A percentile compares a stretch with the other conserved stretches of the same genome.
These are phyloP conservation scores for Herpetospermum pedunculosum DNA, from an alignment of 306 rosid species.

Conservation along the genomic window DNA sequence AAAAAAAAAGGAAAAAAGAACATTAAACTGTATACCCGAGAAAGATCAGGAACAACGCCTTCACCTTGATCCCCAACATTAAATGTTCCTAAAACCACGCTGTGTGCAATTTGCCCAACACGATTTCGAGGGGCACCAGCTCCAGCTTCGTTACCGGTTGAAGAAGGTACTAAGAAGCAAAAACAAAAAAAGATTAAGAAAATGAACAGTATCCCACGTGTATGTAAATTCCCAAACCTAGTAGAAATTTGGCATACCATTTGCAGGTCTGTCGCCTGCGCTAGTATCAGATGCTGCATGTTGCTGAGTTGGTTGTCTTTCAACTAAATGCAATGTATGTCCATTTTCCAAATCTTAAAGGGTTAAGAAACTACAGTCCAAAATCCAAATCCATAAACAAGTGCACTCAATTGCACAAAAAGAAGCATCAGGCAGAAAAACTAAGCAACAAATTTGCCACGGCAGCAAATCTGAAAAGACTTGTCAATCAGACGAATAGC, in stretches of 20 bases:
- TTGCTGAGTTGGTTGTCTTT: conserved; percentile 63
- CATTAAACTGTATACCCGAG: conserved; percentile 35
- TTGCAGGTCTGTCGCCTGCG: conserved; percentile 38
- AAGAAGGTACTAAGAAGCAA: conserved; percentile 3
- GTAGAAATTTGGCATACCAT: conserved; percentile 17
- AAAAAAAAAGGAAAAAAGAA: conserved; percentile 5
- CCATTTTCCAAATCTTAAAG: conserved; percentile 80
- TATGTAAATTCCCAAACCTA: neutral
- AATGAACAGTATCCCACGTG: neutral
- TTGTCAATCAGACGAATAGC: neutral
- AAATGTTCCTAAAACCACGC: conserved; percentile 91
- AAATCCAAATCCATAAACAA: neutral
- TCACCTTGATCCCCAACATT: conserved; percentile 93
- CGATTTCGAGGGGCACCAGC: conserved; percentile 57
- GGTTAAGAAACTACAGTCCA: conserved; percentile 36
- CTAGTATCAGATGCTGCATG: conserved; percentile 39
- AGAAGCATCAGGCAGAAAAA: neutral
- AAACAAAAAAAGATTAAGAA: conserved; percentile 13
- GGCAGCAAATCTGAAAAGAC: neutral
- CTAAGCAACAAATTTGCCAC: neutral
- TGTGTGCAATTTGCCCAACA: conserved; percentile 84
- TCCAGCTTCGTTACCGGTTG: conserved; percentile 48
- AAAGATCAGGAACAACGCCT: conserved; percentile 66
- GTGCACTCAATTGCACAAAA: neutral
- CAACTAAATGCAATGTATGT: conserved; percentile 90